A percentile compares a stretch with the other conserved stretches of the same genome.
These are phyloP conservation scores for Nannochloris sp. DNA, from an alignment of 139 green algal species.

Conservation along the genomic window DNA sequence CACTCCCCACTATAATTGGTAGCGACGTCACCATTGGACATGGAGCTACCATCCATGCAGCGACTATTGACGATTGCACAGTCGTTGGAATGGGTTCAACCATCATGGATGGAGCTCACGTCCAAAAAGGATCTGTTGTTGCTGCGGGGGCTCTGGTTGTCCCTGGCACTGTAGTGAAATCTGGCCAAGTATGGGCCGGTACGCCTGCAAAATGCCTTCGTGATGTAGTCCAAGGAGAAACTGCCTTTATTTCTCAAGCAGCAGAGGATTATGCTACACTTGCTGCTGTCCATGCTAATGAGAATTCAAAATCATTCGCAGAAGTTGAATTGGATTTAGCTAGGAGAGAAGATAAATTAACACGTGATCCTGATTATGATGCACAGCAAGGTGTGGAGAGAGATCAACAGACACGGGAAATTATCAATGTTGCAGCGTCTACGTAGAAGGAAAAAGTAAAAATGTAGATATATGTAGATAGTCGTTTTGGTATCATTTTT, in stretches of 20 bases:
- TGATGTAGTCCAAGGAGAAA: slow-evolving; percentile 61
- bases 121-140: slow-evolving; percentile 73
- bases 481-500: too few relatives aligned
- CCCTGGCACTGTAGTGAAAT: slow-evolving; percentile 59
- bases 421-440: too few relatives aligned
- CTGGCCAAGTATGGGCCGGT: slow-evolving; percentile 89
- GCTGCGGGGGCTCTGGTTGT: slow-evolving; percentile 74
- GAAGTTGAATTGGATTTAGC: slow-evolving; percentile 46
- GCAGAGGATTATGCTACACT: slow-evolving; percentile 77
- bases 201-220: slow-evolving; percentile 79
- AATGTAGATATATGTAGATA: too few relatives aligned
- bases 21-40: slow-evolving; percentile 63
- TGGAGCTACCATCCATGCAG: slow-evolving; percentile 72
- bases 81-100: slow-evolving; percentile 90
- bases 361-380: slow-evolving; percentile 50
- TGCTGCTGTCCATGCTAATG: slow-evolving; percentile 46
- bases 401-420: slow-evolving; percentile 11
- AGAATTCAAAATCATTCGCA: slow-evolving; percentile 51
- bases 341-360: slow-evolving; percentile 24
- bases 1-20: slow-evolving; percentile 66
- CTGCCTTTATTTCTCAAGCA: slow-evolving; percentile 59
- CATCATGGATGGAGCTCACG: slow-evolving; percentile 73
- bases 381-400: slow-evolving; percentile 18
- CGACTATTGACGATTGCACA: slow-evolving; percentile 49
- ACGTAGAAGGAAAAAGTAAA: too few relatives aligned